Evolutionary conservation across 1,284 basidiomycete species (phyloP).

Genomic region (Ceratobasidium sp.): DNA sequence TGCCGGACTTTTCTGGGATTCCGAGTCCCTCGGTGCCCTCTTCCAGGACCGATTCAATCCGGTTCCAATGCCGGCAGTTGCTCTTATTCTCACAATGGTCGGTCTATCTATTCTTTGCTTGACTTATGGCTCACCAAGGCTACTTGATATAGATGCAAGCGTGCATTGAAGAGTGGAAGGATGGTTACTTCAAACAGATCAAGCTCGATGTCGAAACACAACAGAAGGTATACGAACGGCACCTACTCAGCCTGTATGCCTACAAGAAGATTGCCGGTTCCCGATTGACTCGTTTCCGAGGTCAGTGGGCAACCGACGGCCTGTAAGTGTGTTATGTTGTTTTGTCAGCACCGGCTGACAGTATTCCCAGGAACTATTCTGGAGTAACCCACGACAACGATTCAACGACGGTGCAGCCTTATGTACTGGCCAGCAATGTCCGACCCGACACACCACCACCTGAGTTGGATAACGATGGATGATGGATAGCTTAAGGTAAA

Average conservation of each 20-base stretch:
- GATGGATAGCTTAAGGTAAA: not conserved
- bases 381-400: not conserved
- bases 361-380: not conserved
- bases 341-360: not conserved
- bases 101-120: not conserved
- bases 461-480: not conserved
- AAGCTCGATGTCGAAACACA: not conserved
- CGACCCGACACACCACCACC: not conserved
- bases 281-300: not conserved
- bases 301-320: not conserved
- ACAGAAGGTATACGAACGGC: not conserved
- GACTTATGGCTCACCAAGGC: not conserved
- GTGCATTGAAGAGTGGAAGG: conserved; percentile 11
- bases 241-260: not conserved
- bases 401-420: not conserved
- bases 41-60: not conserved
- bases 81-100: conserved; percentile 12
- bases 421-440: not conserved
- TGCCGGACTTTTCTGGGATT: not conserved
- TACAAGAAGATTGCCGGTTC: not conserved
- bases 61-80: conserved; percentile 14
- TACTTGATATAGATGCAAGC: not conserved
- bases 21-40: not conserved
- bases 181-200: not conserved
- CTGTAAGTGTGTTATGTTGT: not conserved